These are phyloP conservation scores for Hymenoscyphus fructigenus DNA, from an alignment of 2,329 filamentous ascomycete genomes.

Conservation along the genomic window DNA sequence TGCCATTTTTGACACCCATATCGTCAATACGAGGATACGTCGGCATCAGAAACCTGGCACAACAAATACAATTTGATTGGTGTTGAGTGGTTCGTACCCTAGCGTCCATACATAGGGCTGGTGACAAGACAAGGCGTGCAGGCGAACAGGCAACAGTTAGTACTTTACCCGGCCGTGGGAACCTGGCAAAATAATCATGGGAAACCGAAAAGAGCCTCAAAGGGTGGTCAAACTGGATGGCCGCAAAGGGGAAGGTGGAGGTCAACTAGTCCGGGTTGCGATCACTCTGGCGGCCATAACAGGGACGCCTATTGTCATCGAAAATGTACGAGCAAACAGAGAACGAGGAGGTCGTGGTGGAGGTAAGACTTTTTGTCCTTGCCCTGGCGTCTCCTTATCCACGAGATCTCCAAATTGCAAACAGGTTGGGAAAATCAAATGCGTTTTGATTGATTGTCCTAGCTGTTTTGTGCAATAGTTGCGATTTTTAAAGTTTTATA, in stretches of 20 bases:
- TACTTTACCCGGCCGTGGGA: not conserved
- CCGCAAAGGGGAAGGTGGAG: conserved; percentile 59
- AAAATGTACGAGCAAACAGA: conserved; percentile 56
- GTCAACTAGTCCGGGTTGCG: conserved; percentile 59
- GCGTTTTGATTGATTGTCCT: too few relatives aligned
- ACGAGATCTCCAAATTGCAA: not conserved
- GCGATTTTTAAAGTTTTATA: not conserved
- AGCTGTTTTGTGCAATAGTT: not conserved
- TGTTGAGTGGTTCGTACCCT: not conserved
- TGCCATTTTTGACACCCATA: not conserved
- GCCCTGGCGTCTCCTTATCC: not conserved
- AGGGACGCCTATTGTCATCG: conserved; percentile 52
- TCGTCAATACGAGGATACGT: not conserved
- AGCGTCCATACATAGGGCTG: conserved; percentile 8
- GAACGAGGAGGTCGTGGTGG: conserved; percentile 26
- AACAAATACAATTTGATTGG: not conserved
- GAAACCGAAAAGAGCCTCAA: not conserved
- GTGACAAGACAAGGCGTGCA: conserved; percentile 13
- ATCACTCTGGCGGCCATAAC: conserved; percentile 56
- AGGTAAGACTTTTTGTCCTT: conserved; percentile 15
- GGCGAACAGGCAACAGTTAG: conserved; percentile 12
- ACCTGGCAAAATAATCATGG: not conserved
- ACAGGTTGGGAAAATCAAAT: too few relatives aligned
- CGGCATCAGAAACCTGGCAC: not conserved
- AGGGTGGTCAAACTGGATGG: conserved; percentile 50